Evolutionary conservation across 176 grass and related monocot genomes (phyloP), one percentile per base, ranked within the genome.

Genomic region (Carex scoparia): DNA sequence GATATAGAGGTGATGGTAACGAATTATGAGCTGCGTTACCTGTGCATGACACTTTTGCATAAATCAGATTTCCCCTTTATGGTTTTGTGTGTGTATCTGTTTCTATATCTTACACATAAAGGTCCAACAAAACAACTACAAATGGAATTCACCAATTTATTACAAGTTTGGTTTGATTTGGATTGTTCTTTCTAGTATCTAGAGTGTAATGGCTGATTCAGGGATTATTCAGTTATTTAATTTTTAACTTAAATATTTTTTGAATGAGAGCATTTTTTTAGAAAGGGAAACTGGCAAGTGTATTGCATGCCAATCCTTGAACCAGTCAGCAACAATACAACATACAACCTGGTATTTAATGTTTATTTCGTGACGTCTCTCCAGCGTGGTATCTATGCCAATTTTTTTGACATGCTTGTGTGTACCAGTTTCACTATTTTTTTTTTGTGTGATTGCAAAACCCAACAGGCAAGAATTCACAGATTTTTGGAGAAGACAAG

Each of bases 401-500:
- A 65, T 82, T 44, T 65, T 65, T 10, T 82, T 63, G 32, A 12
- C 23, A 64, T 64, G 14, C 42, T 40, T 82, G 5, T 46, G 15
- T 54, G 14, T 46, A 33, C 31, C 12, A 63, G 72, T 44, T 23
- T 49, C 79, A 82, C 10, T 79, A 33, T 87, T 38, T 48, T 13
- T 13, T 86, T 91, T 53, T 69, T 59, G n/a, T 79, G 5, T 13
- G 75, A 46, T 16, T 55, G 63, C 10, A 83, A 78, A 58, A 83
- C 11, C 51, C 74, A 15, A 79, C 81, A 98, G 95, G 93, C 87
- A 81, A 90, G 91, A 69, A 95, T 99, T 66, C 86, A 92, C 77
- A 93, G 76, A 74, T 99, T 99, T 99, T 79, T 99, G 48, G 90
- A 92, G 84, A 99, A 95, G 69, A 92, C 90, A 78, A 95, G 74